Base-by-base conservation (phyloP, 345 rosid species). In the Murraya paniculata region DNA sequence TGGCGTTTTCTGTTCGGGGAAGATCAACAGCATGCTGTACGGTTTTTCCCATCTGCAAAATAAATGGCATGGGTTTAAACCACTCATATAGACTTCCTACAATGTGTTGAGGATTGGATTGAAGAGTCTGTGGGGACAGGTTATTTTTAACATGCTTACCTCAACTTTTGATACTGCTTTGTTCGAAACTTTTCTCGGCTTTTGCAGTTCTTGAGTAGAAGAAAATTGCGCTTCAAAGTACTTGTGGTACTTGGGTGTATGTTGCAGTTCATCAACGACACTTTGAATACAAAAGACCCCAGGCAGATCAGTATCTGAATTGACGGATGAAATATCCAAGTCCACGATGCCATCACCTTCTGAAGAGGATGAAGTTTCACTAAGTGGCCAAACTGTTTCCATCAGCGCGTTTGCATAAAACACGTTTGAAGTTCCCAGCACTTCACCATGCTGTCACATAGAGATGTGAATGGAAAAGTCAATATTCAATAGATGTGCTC, bases 41-140 rank as follows among this genome's bases (percentile, higher is more conserved):
- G 30, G 30, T 33, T 24, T 74, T 58, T 28, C 56, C 45, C 56
- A 25, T 50, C 81, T 74, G 77, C 84, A 70, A 78, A 69, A 65
- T 35, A 68, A 62, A 73, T 31, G 8, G 41, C 3, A 25, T 33
- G n/a, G 35, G 78, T 64, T 69, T 57, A 64, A 64, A 41, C 27
- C 48, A 65, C 48, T 31, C 5, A 0, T 14, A 21, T 4, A 76
- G 7, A 11, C 27, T 9, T 58, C 19, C 22, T 71, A 39, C 36
- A 24, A 30, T 31, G 13, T 25, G 3, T 36, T 60, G 8, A 78
- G 30, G 18, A 50, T 77, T 72, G 39, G 11, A 24, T 27, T 30
- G 9, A 28, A 38, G 28, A 27, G 48, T 48, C 45, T 24, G 64
- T 35, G 38, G 27, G 67, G 59, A 22, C 10, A 55, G 5, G 60